Base-by-base conservation (phyloP, 495 filamentous ascomycete species). In the Trichocladium uniseriatum region DNA sequence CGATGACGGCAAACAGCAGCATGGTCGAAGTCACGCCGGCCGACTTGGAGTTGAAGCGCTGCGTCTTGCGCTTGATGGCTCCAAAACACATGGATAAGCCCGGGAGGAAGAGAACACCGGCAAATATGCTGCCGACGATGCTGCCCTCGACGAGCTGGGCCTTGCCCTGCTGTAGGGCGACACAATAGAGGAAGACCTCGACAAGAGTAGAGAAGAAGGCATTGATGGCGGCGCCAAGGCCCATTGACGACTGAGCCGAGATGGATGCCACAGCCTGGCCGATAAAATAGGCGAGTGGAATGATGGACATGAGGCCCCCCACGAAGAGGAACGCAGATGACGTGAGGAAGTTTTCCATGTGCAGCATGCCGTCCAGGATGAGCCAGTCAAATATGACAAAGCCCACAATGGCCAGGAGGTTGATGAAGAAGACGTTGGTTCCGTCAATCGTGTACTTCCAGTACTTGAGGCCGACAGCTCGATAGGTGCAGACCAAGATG, bases 401-500 rank as follows among this genome's bases (percentile, higher is more conserved):
- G 15, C 86, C 67, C 37, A 96, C 91, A 28, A 99, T 77, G 18
- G 77, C 82, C 66, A 96, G 85, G 38, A 99, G 76, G 61, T 99
- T 99, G 71, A 99, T 94, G 58, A 99, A 80, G 69, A 97, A 96
- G 60, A 99, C 91, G 68, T 99, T 99, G 38, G 94, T 97, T 45
- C 92, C 92, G 57, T 96, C 92, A 51, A 99, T 76, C 13, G 92
- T 99, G 66, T 99, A 99, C 64, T 97, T 99, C 89, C 94, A 99
- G 69, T 99, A 99, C 66, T 91, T 89, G 39, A 82, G 68, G 18
- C 92, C 92, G 13, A 90, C 91, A 24, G 91, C 92, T 51, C 94
- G 87, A 67, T 99, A 97, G 11, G 94, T 97, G 75, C 92, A 99
- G 10, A 99, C 72, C 37, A 99, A 71, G 45, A 99, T 90, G 19